Percentiles rank a stretch among this genome's conserved stretches.
phyloP scores from a whole-genome alignment of 2,329 filamentous ascomycete genomes.

The Trichoderma semiorbis region DNA sequence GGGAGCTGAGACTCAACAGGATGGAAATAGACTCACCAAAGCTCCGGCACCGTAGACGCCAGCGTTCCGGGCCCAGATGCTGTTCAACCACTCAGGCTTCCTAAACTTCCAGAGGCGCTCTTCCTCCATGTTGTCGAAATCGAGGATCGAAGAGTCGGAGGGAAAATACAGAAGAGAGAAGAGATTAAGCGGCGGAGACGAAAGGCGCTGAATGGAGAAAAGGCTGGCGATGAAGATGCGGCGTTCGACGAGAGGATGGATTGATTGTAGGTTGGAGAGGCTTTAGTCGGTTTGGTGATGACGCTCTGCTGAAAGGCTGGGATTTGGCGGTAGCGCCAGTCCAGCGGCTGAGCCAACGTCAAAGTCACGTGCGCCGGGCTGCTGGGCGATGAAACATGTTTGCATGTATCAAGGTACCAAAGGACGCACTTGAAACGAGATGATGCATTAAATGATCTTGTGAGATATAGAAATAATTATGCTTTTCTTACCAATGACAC shows the following conservation, averaged over 20 bases:
- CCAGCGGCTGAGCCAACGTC: conserved; percentile 12
- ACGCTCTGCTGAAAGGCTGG: conserved; percentile 7
- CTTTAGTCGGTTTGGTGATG: not conserved
- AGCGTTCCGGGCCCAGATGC: conserved; percentile 58
- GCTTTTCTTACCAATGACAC: not conserved
- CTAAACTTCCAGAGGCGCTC: conserved; percentile 66
- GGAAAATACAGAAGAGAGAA: not conserved
- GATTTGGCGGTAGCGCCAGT: conserved; percentile 12
- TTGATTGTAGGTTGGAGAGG: not conserved
- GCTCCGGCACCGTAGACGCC: conserved; percentile 62
- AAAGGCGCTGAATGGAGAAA: not conserved
- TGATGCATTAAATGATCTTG: not conserved
- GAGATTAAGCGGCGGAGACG: not conserved
- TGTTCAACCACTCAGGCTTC: conserved; percentile 65
- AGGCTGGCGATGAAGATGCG: not conserved
- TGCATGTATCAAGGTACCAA: not conserved
- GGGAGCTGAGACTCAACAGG: not conserved
- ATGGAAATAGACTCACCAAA: conserved; percentile 46
- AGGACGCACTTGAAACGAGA: not conserved
- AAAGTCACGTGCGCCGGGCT: conserved; percentile 15
- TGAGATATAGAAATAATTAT: not conserved
- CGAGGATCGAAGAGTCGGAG: not conserved
- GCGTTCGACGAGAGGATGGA: not conserved
- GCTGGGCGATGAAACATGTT: not conserved
- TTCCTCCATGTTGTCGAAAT: conserved; percentile 50